Evolutionary conservation across 2,329 filamentous ascomycete genomes (phyloP).

Genomic region (Diaporthe sp.): DNA sequence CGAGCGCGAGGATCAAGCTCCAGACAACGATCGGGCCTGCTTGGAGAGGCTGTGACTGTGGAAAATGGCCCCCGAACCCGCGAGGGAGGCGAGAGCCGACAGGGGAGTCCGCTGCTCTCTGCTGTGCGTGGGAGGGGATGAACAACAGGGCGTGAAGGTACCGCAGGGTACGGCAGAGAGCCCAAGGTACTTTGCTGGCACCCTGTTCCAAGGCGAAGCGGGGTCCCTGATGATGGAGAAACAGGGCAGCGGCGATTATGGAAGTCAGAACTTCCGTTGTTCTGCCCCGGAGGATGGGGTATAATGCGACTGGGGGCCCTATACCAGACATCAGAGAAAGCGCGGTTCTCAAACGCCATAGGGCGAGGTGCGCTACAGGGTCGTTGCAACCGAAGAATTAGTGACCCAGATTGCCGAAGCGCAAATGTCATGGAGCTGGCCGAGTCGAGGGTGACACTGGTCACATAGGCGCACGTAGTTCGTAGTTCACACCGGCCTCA

Average conservation of each 20-base stretch:
- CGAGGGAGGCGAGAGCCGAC: conserved; percentile 27
- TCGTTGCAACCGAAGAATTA: conserved; percentile 39
- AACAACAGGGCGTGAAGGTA: conserved; percentile 28
- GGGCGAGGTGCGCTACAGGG: conserved; percentile 37
- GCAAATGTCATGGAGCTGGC: conserved; percentile 35
- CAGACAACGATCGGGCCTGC: conserved; percentile 40
- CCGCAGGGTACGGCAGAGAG: conserved; percentile 25
- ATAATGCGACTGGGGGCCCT: conserved; percentile 41
- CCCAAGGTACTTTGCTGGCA: conserved; percentile 31
- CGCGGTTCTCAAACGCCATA: conserved; percentile 41
- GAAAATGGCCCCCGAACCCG: conserved; percentile 28
- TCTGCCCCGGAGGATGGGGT: conserved; percentile 42
- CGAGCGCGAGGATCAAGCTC: conserved; percentile 35
- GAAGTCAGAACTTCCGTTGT: conserved; percentile 33
- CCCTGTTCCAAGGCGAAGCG: conserved; percentile 32
- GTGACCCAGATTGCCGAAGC: conserved; percentile 46
- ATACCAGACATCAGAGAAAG: conserved; percentile 42
- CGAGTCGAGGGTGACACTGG: conserved; percentile 34
- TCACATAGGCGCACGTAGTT: conserved; percentile 31
- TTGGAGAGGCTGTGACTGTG: conserved; percentile 27
- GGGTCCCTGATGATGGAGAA: conserved; percentile 34
- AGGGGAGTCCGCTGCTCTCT: conserved; percentile 36
- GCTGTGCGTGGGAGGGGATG: conserved; percentile 33
- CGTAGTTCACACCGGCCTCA: conserved; percentile 15
- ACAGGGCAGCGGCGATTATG: conserved; percentile 34